Conservation (phyloP, 2,329 filamentous ascomycete genomes). For the Alternaria gaisen region DNA sequence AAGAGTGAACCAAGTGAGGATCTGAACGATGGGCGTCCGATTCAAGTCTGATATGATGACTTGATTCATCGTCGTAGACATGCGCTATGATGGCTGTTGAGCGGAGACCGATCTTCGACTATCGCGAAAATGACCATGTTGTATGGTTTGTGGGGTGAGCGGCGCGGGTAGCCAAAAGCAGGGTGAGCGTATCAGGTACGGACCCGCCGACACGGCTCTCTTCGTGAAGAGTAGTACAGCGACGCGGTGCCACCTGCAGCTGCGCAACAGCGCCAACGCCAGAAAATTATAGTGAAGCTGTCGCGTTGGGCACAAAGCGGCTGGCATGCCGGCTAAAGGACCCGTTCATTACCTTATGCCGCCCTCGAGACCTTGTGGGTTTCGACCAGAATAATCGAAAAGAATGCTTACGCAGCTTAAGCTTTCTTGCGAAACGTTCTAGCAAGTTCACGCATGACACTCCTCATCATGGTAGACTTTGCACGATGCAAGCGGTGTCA, state of each 20-base stretch:
- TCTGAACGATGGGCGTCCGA: conserved; percentile 35
- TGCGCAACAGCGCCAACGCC: not conserved
- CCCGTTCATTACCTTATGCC: not conserved
- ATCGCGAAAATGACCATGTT: conserved; percentile 8
- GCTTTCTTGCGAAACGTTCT: not conserved
- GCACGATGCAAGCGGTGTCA: not conserved
- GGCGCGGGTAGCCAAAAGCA: conserved; percentile 1
- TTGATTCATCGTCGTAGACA: conserved; percentile 20
- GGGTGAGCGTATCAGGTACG: conserved; percentile 4
- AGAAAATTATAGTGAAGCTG: not conserved
- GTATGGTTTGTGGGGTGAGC: conserved; percentile 10
- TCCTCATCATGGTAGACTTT: not conserved
- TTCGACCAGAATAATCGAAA: not conserved
- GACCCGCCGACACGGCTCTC: conserved; percentile 1
- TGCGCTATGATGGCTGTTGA: conserved; percentile 4
- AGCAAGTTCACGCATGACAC: not conserved
- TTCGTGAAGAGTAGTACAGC: conserved; percentile 4
- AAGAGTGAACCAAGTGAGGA: conserved; percentile 34
- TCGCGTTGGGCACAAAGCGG: not conserved
- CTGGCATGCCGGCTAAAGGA: conserved; percentile 9
- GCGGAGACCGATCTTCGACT: conserved; percentile 4
- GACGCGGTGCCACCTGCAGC: conserved; percentile 5
- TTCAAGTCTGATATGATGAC: conserved; percentile 28
- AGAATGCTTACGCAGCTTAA: not conserved
- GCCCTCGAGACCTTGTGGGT: not conserved